These are phyloP conservation scores for Pythium oligandrum DNA, from an alignment of 352 stramenopile species.

Conservation along the genomic window DNA sequence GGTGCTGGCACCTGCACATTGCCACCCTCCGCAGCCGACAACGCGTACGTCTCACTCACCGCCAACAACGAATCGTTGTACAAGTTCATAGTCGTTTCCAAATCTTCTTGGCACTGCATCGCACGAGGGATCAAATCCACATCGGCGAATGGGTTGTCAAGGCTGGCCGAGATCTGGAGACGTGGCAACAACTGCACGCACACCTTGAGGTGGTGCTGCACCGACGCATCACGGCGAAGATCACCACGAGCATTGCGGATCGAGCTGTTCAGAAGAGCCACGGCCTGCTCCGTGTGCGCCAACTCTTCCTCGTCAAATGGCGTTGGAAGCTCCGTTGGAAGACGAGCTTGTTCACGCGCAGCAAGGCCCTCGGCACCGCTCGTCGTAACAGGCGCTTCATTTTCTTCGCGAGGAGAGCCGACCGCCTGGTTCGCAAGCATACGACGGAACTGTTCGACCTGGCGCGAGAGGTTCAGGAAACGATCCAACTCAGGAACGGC, in stretches of 20 bases:
- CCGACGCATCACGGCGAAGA: slow-evolving; percentile 67
- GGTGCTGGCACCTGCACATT: slow-evolving; percentile 59
- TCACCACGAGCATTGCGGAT: slow-evolving; percentile 82
- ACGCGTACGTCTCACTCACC: slow-evolving; percentile 81
- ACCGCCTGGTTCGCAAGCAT: slow-evolving; percentile 33
- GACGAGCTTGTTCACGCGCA: slow-evolving; percentile 67
- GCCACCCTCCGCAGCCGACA: slow-evolving; percentile 66
- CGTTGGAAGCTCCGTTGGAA: slow-evolving; percentile 79
- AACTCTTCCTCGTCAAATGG: slow-evolving; percentile 85
- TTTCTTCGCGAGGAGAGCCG: not conserved
- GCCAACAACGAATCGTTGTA: slow-evolving; percentile 88
- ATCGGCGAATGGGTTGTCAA: slow-evolving; percentile 88
- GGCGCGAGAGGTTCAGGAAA: slow-evolving; percentile 83
- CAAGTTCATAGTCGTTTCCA: slow-evolving; percentile 83
- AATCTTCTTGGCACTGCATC: slow-evolving; percentile 86
- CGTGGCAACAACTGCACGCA: slow-evolving; percentile 82
- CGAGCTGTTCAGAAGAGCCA: slow-evolving; percentile 63
- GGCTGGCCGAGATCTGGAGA: slow-evolving; percentile 84
- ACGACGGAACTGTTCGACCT: slow-evolving; percentile 81
- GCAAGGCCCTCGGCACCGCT: slow-evolving; percentile 71
- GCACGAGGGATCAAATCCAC: slow-evolving; percentile 82
- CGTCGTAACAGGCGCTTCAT: slow-evolving; percentile 4
- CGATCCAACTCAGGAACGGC: slow-evolving; percentile 83
- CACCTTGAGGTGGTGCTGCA: slow-evolving; percentile 85
- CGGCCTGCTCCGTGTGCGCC: slow-evolving; percentile 77